A percentile compares a stretch with the other conserved stretches of the same genome.
Evolutionary conservation across 805 yeast species (phyloP).

Genomic region (Starmerella apicola): DNA sequence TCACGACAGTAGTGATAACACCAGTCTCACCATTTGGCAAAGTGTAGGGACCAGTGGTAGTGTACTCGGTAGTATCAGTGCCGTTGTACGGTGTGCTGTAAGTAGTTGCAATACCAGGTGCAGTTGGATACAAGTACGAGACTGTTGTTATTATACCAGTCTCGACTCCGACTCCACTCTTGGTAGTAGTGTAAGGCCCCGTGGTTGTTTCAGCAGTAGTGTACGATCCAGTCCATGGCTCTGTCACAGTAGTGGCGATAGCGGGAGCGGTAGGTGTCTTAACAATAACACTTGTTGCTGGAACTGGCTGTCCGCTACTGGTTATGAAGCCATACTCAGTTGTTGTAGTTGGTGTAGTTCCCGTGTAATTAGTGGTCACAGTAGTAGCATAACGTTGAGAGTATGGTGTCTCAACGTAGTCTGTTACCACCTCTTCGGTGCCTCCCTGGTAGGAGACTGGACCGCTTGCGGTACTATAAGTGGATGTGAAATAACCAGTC

Average conservation of each 20-base stretch:
- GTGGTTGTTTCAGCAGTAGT: neutral
- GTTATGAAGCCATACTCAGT: too few species aligned
- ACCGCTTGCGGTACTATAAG: too few species aligned
- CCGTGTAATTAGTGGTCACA: too few species aligned
- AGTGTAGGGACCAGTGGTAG: slow-evolving; percentile 1
- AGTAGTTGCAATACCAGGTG: neutral
- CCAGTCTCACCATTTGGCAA: slow-evolving; percentile 1
- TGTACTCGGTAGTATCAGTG: neutral
- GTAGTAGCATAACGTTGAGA: too few species aligned
- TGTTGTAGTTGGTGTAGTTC: too few species aligned
- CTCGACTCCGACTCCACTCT: too few species aligned
- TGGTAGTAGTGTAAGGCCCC: neutral
- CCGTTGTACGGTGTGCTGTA: neutral
- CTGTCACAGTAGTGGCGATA: neutral
- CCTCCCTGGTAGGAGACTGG: too few species aligned
- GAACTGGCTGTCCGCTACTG: too few species aligned
- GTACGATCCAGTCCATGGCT: neutral
- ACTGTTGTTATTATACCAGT: neutral
- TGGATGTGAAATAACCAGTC: too few species aligned
- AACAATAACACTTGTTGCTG: neutral
- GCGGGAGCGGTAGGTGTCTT: neutral
- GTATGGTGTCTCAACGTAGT: too few species aligned
- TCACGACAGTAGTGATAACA: neutral
- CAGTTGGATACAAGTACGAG: neutral
- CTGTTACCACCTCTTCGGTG: too few species aligned